Conservation (phyloP, 176 grass and related monocot species). For the Panicum miliaceum region DNA sequence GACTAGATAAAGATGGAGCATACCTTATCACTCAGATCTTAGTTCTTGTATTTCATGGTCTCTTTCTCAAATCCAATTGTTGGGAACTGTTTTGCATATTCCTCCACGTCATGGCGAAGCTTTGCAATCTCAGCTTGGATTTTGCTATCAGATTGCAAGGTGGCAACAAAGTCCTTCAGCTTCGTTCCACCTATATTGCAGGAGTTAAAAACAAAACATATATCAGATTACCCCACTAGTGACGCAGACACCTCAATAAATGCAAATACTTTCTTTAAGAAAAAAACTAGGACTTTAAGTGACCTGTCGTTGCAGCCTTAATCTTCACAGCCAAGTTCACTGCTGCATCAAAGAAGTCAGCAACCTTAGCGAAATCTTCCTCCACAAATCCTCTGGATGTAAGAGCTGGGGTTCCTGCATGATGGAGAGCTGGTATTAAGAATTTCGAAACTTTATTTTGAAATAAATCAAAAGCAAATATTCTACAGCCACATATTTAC, state of each 20-base stretch:
- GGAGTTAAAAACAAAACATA: slow-evolving; percentile 29
- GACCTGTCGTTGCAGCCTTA: slow-evolving; percentile 85
- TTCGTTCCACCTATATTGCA: slow-evolving; percentile 73
- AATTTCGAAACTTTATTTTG: slow-evolving; percentile 23
- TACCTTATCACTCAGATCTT: slow-evolving; percentile 46
- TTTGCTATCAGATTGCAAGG: slow-evolving; percentile 70
- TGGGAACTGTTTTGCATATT: slow-evolving; percentile 97
- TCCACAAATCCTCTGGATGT: slow-evolving; percentile 98
- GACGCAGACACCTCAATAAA: background rate
- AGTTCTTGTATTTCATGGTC: slow-evolving; percentile 95
- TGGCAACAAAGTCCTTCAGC: slow-evolving; percentile 94
- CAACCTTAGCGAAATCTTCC: slow-evolving; percentile 97
- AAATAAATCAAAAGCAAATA: background rate
- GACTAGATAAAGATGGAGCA: background rate
- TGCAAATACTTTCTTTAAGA: slow-evolving; percentile 8
- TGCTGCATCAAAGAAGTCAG: slow-evolving; percentile 82
- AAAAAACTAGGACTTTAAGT: slow-evolving; percentile 15
- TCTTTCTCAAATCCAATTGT: slow-evolving; percentile 99
- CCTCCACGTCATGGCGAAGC: slow-evolving; percentile 83
- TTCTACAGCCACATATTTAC: slow-evolving; percentile 48
- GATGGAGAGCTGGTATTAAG: slow-evolving; percentile 22
- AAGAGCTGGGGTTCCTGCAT: slow-evolving; percentile 91
- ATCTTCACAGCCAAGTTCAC: slow-evolving; percentile 81
- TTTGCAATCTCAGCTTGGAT: slow-evolving; percentile 92
- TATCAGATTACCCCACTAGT: slow-evolving; percentile 25